Conservation (phyloP, 345 rosid genomes). For the Hypericum perforatum region DNA sequence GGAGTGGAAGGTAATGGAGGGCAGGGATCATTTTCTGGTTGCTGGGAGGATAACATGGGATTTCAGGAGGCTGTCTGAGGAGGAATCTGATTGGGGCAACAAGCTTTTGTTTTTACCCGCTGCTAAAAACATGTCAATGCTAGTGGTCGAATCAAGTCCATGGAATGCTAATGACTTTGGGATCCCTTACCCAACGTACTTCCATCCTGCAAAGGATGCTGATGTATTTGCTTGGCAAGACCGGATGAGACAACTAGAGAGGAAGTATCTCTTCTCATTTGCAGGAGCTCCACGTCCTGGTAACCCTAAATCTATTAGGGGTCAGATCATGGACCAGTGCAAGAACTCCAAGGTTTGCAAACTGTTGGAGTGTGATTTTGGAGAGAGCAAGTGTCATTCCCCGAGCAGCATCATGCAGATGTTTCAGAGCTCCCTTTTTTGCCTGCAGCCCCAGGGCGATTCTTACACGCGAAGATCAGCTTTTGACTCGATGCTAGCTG, state of each 20-base stretch:
- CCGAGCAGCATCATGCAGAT: slow-evolving; percentile 84
- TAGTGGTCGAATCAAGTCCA: slow-evolving; percentile 90
- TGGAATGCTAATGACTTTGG: slow-evolving; percentile 92
- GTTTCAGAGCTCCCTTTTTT: slow-evolving; percentile 78
- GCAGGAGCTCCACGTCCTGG: slow-evolving; percentile 88
- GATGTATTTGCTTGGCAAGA: slow-evolving; percentile 79
- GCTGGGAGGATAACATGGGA: slow-evolving; percentile 95
- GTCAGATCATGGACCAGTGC: slow-evolving; percentile 75
- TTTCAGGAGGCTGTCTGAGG: slow-evolving; percentile 66
- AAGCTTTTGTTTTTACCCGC: slow-evolving; percentile 81
- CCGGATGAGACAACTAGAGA: slow-evolving; percentile 64
- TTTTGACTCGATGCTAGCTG: slow-evolving; percentile 78
- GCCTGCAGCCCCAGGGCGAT: slow-evolving; percentile 88
- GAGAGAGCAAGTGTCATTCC: slow-evolving; percentile 91
- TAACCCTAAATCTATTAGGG: slow-evolving; percentile 67
- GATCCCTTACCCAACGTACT: slow-evolving; percentile 80
- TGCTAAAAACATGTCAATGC: slow-evolving; percentile 86
- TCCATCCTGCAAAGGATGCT: slow-evolving; percentile 72
- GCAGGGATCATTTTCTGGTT: slow-evolving; percentile 84
- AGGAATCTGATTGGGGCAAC: slow-evolving; percentile 79
- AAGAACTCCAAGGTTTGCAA: slow-evolving; percentile 43
- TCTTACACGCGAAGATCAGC: slow-evolving; percentile 87
- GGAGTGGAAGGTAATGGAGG: slow-evolving; percentile 79
- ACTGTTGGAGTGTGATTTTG: slow-evolving; percentile 72
- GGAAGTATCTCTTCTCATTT: slow-evolving; percentile 91